Evolutionary conservation across 2,329 filamentous ascomycete genomes (phyloP).

Genomic region (Madurella fahalii): DNA sequence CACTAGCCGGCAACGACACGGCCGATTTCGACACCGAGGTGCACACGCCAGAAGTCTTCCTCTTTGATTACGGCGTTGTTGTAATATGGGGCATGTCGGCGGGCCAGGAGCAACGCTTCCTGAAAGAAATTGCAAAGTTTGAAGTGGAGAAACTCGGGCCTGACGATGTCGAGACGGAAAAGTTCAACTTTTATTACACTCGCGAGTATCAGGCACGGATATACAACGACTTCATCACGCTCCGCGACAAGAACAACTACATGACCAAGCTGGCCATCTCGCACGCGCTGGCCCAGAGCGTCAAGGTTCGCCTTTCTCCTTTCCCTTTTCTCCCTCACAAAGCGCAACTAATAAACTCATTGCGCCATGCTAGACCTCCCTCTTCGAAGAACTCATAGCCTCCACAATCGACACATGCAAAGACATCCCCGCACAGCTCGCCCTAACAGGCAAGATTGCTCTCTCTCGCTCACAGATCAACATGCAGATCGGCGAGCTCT

Average conservation of each 20-base stretch:
- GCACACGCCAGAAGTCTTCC: conserved; percentile 88
- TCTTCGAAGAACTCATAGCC: conserved; percentile 93
- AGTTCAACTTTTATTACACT: conserved; percentile 99
- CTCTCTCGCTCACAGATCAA: conserved; percentile 89
- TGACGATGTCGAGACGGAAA: conserved; percentile 90
- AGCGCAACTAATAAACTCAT: conserved; percentile 18
- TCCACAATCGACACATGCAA: conserved; percentile 92
- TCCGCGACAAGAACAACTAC: conserved; percentile 91
- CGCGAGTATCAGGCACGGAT: conserved; percentile 96
- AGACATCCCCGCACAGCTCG: conserved; percentile 88
- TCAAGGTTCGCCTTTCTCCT: conserved; percentile 59
- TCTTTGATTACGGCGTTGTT: conserved; percentile 96
- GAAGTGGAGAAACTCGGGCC: conserved; percentile 83
- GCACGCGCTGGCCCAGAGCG: conserved; percentile 90
- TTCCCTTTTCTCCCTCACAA: not conserved
- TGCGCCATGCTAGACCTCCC: conserved; percentile 64
- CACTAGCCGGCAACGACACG: conserved; percentile 39
- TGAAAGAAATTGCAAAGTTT: conserved; percentile 92
- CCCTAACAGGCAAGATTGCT: conserved; percentile 84
- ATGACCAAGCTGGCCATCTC: conserved; percentile 98
- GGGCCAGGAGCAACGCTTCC: conserved; percentile 82
- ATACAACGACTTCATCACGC: conserved; percentile 98
- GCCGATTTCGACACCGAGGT: conserved; percentile 82
- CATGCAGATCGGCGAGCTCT: conserved; percentile 98
- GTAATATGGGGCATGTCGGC: conserved; percentile 98